A percentile compares a stretch with the other conserved stretches of the same genome.
Conservation (phyloP, 2,329 filamentous ascomycete genomes). For the Aspergillus pseudonomiae region DNA sequence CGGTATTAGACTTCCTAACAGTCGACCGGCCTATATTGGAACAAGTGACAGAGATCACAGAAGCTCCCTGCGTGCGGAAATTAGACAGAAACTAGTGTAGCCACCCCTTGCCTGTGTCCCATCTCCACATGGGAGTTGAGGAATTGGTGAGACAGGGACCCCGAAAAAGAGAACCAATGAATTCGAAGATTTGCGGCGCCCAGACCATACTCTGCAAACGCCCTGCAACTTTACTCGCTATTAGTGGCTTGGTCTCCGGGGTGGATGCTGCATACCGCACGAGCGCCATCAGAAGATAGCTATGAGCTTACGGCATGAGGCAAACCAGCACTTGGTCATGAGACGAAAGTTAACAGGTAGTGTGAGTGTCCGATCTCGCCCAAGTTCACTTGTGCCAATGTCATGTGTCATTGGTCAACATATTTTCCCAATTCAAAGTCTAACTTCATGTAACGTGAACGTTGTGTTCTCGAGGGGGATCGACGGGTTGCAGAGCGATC, state of each 20-base stretch:
- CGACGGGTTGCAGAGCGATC: constrained; percentile 17
- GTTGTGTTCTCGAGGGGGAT: neutral
- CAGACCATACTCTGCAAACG: constrained; percentile 13
- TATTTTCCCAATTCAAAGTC: neutral
- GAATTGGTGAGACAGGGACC: neutral
- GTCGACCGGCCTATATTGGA: neutral
- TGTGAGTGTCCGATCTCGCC: neutral
- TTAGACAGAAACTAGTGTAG: constrained; percentile 11
- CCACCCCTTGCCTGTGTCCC: constrained; percentile 14
- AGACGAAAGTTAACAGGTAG: neutral
- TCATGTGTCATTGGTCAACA: neutral
- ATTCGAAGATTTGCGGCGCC: constrained; percentile 9
- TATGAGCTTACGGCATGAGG: neutral
- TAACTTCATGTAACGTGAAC: constrained; percentile 12
- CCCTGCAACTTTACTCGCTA: constrained; percentile 15
- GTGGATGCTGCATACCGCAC: constrained; percentile 19
- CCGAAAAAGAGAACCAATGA: constrained; percentile 2
- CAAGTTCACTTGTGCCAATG: neutral
- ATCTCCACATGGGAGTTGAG: constrained; percentile 15
- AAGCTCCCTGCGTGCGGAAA: constrained; percentile 17
- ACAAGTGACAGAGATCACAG: neutral
- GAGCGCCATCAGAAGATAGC: constrained; percentile 6
- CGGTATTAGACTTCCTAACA: neutral
- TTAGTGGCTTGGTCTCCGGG: constrained; percentile 4
- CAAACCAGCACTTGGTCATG: neutral